phyloP scores from a whole-genome alignment of 2,329 filamentous ascomycete species.

The Chrysosporium queenslandicum region DNA sequence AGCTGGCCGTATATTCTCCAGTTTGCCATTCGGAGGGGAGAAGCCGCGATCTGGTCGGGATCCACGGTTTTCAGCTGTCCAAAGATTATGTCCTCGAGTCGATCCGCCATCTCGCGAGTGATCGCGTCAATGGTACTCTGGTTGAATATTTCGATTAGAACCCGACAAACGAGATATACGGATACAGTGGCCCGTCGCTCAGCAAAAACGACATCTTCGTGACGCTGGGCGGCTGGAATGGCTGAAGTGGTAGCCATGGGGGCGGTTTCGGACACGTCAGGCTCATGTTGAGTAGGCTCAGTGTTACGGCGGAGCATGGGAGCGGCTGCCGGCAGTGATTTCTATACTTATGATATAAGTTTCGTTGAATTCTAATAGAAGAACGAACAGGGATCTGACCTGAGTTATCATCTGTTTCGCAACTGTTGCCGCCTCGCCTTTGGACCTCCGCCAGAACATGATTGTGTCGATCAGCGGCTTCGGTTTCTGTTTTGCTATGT shows the following conservation, averaged over 20 bases:
- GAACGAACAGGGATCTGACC: conserved; percentile 19
- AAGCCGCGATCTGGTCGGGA: conserved; percentile 59
- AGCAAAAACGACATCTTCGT: conserved; percentile 65
- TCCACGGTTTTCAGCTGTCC: conserved; percentile 86
- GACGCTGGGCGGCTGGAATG: conserved; percentile 38
- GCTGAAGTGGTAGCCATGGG: conserved; percentile 29
- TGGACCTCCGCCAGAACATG: conserved; percentile 95
- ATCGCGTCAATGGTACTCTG: conserved; percentile 77
- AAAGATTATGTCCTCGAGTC: conserved; percentile 91
- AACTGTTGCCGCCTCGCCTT: conserved; percentile 76
- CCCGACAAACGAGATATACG: conserved; percentile 89
- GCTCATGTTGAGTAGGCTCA: conserved; percentile 50
- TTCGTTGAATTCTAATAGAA: background rate
- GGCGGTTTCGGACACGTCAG: conserved; percentile 27
- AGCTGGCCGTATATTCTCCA: conserved; percentile 92
- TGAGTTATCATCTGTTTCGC: conserved; percentile 40
- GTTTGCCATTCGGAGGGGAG: conserved; percentile 78
- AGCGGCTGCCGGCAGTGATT: conserved; percentile 29
- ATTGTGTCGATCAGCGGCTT: conserved; percentile 93
- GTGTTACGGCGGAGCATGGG: conserved; percentile 61
- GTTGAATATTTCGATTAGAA: conserved; percentile 85
- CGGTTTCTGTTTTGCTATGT: conserved; percentile 87
- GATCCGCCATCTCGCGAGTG: conserved; percentile 83
- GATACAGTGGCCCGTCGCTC: conserved; percentile 89
- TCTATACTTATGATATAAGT: conserved; percentile 18